Evolutionary conservation across 116 monocot species (phyloP), one percentile per base, ranked within the genome.

Genomic region (Iris pallida): DNA sequence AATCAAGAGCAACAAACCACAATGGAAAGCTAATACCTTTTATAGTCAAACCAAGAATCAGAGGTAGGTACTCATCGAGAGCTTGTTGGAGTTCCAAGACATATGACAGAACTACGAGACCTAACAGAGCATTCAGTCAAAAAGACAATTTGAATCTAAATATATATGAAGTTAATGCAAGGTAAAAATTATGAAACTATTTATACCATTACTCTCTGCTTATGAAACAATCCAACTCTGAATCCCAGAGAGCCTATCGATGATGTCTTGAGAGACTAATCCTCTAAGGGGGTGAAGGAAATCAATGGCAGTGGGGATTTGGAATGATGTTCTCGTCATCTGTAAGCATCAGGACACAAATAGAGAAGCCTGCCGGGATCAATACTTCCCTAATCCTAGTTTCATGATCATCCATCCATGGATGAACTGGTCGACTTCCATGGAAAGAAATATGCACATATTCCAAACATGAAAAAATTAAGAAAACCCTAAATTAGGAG

Each of bases 41-140:
- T 17, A 58, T 77, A 6, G 86, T 79, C 55, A 93, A 70, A 65
- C 92, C 92, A 73, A 92, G 76, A 67, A 93, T 61, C 68, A 81
- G 48, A 52, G 83, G 89, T 67, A 93, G 45, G 71, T 89, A 93
- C 53, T 89, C 89, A 16, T 80, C 68, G 11, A 93, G 73, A 3
- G 88, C 73, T 17, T 44, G 69, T 30, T 68, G 76, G 58, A 92
- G 66, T 48, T 88, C 82, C 47, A 47, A 62, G 49, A 86, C 71
- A 47, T 54, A 69, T 58, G 73, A 41, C 17, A 67, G 43, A 66
- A 42, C 75, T 63, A 57, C 80, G 68, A 62, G 57, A 70, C 69
- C 75, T 75, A 51, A 51, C 49, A 51, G 13, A 51, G 49, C 11
- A 4, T 51, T 13, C 13, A 13, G 49, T 3, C 4, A 49, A 51